These are phyloP conservation scores for Achaetomium macrosporum DNA, from an alignment of 2,329 filamentous ascomycete genomes.

Conservation along the genomic window DNA sequence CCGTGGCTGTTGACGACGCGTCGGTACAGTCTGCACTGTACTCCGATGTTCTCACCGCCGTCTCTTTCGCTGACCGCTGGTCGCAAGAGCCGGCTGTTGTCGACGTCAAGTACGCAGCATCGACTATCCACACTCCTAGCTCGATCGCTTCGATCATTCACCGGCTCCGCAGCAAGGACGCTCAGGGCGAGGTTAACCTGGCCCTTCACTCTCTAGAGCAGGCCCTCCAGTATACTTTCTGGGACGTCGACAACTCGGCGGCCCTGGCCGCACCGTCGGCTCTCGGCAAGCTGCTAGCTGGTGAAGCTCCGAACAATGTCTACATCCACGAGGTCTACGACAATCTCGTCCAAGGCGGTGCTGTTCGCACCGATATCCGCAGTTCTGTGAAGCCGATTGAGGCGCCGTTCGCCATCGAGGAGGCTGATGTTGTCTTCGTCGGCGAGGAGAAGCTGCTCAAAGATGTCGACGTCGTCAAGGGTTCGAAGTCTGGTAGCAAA, in stretches of 20 bases:
- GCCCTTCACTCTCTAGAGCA: constrained; percentile 42
- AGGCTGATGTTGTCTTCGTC: constrained; percentile 73
- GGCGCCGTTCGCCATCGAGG: constrained; percentile 72
- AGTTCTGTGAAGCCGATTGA: constrained; percentile 78
- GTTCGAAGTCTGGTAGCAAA: constrained; percentile 63
- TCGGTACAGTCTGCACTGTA: constrained; percentile 81
- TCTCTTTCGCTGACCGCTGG: constrained; percentile 66
- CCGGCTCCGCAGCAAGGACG: constrained; percentile 42
- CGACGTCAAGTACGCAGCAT: constrained; percentile 85
- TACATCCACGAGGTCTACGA: constrained; percentile 57
- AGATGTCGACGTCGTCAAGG: constrained; percentile 67
- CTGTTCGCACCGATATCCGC: constrained; percentile 77
- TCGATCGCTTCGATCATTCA: constrained; percentile 47
- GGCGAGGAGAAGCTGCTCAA: constrained; percentile 75
- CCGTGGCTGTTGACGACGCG: constrained; percentile 65
- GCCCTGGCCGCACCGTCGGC: constrained; percentile 59
- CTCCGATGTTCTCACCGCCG: constrained; percentile 80
- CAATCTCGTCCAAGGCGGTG: constrained; percentile 68
- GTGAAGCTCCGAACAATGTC: constrained; percentile 61
- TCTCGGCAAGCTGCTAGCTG: constrained; percentile 57
- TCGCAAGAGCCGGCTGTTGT: constrained; percentile 58
- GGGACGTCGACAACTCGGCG: constrained; percentile 75
- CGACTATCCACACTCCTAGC: constrained; percentile 50
- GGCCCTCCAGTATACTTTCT: constrained; percentile 85
- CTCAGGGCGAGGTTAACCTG: constrained; percentile 47